Base-by-base conservation (phyloP, 1,284 basidiomycete genomes). In the Tranzscheliella williamsii region DNA sequence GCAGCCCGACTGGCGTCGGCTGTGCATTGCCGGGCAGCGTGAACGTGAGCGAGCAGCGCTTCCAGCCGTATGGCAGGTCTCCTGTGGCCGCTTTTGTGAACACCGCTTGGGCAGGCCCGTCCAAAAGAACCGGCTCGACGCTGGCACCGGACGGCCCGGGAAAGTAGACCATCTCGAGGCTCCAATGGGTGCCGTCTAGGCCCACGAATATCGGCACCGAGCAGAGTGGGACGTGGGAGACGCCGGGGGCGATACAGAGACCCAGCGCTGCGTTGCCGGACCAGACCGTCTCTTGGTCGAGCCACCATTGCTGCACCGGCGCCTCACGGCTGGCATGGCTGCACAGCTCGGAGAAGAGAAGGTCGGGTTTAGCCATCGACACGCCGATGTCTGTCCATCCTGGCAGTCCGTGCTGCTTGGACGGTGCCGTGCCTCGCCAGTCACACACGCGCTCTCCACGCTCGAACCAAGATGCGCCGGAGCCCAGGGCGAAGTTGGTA, bases 401-500 rank as follows among this genome's bases (percentile, higher is more conserved):
- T 0, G 42, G 26, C 13, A 18, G 8, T 3, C 26, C 35, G 16
- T 24, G 15, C 13, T 41, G 31, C 1, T 38, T 22, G 15, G 16
- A 29, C 5, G 31, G 32, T 5, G 2, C 3, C 4, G 7, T 11
- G 15, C 16, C 27, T 33, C 8, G 12, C 51, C 49, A 50, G 18
- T 47, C 42, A 22, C 41, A 38, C 9, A 71, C 68, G 4, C 47
- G 32, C 22, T 32, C 7, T 15, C 72, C 70, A 1, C 34, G 32
- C 9, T 64, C 61, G 29, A 44, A 70, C 70, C 70, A 74, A 6
- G 34, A 38, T 0, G 38, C 33, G 1, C 72, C 72, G 1, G 72
- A 63, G 0, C 72, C 72, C 12, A 58, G 39, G 21, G 47, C 42
- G 44, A 74, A 74, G 37, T 66, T 61, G 7, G 71, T 70, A 11